A percentile compares a stretch with the other conserved stretches of the same genome.
These are phyloP conservation scores for Colletotrichum limetticola DNA, from an alignment of 2,329 filamentous ascomycete genomes.

Conservation along the genomic window DNA sequence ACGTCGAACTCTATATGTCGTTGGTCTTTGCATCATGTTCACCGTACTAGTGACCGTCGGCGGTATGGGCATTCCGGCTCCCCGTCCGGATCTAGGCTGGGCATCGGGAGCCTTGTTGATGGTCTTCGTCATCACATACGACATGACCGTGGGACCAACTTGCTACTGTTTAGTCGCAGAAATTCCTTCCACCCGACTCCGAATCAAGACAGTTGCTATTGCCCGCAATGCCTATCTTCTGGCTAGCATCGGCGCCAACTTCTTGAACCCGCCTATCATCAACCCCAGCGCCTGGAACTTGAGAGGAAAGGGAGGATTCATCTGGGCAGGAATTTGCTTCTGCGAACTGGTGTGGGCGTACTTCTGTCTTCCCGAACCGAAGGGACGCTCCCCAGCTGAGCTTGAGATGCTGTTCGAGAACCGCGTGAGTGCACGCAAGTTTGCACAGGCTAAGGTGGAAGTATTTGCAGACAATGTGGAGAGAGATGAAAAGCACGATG, in stretches of 20 bases:
- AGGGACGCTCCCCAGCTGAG: background rate
- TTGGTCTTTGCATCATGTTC: slow-evolving; percentile 50
- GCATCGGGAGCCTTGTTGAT: background rate
- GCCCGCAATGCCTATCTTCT: slow-evolving; percentile 15
- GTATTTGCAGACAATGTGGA: background rate
- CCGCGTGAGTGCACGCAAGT: background rate
- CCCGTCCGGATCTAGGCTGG: background rate
- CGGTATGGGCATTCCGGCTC: background rate
- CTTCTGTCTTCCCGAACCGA: background rate
- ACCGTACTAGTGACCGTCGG: slow-evolving; percentile 41
- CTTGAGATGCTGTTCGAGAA: background rate
- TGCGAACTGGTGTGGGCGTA: background rate
- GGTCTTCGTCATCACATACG: background rate
- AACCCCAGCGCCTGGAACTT: background rate
- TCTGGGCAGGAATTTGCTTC: background rate
- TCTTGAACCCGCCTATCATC: background rate
- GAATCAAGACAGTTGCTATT: slow-evolving; percentile 23
- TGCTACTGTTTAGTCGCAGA: slow-evolving; percentile 14
- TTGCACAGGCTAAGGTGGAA: background rate
- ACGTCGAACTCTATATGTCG: slow-evolving; percentile 52
- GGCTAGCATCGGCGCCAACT: background rate
- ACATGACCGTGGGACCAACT: background rate
- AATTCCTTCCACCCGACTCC: slow-evolving; percentile 18
- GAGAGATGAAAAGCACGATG: background rate
- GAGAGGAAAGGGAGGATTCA: background rate